These are phyloP conservation scores for Pythium chondricola DNA, from an alignment of 352 stramenopile species.

Conservation along the genomic window DNA sequence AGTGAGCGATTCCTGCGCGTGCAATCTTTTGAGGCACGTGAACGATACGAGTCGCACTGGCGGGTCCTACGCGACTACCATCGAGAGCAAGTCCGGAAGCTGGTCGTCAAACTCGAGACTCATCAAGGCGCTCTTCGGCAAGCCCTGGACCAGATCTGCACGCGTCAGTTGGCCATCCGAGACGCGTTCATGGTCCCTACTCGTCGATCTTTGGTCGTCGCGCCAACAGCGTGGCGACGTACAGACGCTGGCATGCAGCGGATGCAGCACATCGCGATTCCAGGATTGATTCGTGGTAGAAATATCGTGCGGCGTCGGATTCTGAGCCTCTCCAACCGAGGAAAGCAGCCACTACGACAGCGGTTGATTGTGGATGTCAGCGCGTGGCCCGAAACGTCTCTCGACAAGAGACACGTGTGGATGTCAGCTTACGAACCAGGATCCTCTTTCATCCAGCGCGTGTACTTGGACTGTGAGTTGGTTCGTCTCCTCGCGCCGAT, in stretches of 20 bases:
- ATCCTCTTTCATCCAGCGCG: conserved; percentile 26
- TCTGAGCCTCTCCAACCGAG: conserved; percentile 19
- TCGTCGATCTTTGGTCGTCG: conserved; percentile 41
- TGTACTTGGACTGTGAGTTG: conserved; percentile 71
- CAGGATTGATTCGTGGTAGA: conserved; percentile 30
- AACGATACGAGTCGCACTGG: conserved; percentile 22
- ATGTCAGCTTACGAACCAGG: conserved; percentile 51
- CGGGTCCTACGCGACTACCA: conserved; percentile 23
- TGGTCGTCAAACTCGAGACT: conserved; percentile 24
- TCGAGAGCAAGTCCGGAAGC: conserved; percentile 18
- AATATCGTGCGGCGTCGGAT: conserved; percentile 38
- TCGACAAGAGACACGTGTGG: conserved; percentile 24
- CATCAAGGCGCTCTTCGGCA: conserved; percentile 18
- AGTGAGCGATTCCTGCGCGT: conserved; percentile 48
- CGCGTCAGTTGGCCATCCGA: conserved; percentile 31
- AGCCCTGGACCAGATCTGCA: conserved; percentile 33
- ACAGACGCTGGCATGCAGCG: conserved; percentile 8
- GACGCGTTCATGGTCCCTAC: conserved; percentile 38
- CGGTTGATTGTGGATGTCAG: conserved; percentile 49
- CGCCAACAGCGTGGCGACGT: conserved; percentile 26
- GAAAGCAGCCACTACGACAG: conserved; percentile 2
- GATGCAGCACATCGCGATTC: conserved; percentile 32
- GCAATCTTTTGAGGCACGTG: conserved; percentile 23
- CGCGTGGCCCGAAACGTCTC: conserved; percentile 16
- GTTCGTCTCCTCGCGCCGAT: conserved; percentile 38